A percentile compares a stretch with the other conserved stretches of the same genome.
phyloP scores from a whole-genome alignment of 2,329 filamentous ascomycete species.

The Monosporascus sp. region DNA sequence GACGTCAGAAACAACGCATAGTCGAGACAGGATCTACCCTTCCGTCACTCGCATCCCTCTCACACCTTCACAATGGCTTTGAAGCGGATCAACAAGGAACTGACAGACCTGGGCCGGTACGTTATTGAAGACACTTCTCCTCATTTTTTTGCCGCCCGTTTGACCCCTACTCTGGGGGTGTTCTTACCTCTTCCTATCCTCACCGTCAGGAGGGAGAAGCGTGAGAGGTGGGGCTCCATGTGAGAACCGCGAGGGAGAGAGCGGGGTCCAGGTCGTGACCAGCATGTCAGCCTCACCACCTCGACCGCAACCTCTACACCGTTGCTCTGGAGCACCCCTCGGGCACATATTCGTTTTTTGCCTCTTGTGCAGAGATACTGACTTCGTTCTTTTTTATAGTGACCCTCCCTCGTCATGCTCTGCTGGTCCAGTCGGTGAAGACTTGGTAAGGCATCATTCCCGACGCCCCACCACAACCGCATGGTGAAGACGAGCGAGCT shows the following conservation, averaged over 20 bases:
- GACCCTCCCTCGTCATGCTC: constrained; percentile 99
- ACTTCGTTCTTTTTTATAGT: constrained; percentile 43
- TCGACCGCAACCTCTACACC: not conserved
- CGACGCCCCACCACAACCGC: constrained; percentile 20
- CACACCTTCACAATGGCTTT: constrained; percentile 62
- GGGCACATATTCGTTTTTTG: not conserved
- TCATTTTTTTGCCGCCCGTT: constrained; percentile 5
- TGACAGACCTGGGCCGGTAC: constrained; percentile 85
- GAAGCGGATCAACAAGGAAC: constrained; percentile 93
- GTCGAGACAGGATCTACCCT: not conserved
- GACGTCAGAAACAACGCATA: constrained; percentile 3
- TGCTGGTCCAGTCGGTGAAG: constrained; percentile 92
- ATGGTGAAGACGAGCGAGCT: constrained; percentile 14
- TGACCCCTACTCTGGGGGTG: constrained; percentile 4
- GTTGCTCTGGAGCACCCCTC: not conserved
- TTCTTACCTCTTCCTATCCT: constrained; percentile 14
- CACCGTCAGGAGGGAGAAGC: constrained; percentile 22
- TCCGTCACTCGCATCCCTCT: constrained; percentile 7
- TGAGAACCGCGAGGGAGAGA: not conserved
- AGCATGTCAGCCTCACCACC: not conserved
- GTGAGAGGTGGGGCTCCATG: constrained; percentile 1
- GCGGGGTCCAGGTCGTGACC: not conserved
- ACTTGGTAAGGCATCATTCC: constrained; percentile 69
- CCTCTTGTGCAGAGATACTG: constrained; percentile 21
- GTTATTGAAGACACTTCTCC: constrained; percentile 25